Conservation (phyloP, 176 grass and related monocot species). For the Avena insularis region DNA sequence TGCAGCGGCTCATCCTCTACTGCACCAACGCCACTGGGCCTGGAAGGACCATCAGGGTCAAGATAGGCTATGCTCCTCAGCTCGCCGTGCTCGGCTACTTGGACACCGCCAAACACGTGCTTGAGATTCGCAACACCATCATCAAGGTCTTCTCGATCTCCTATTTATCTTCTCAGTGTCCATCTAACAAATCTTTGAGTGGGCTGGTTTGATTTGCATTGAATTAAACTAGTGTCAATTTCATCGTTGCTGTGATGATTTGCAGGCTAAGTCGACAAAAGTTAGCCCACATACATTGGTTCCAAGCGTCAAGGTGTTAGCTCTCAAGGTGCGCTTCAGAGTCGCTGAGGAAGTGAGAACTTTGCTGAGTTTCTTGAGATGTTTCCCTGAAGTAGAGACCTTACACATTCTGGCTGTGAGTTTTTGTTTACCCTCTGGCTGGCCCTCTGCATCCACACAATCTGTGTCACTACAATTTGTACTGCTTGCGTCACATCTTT, state of each 20-base stretch:
- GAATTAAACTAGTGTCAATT: background rate
- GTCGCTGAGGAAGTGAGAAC: background rate
- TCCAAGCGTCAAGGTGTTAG: slow-evolving; percentile 36
- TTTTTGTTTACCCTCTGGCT: background rate
- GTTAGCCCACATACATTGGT: slow-evolving; percentile 4
- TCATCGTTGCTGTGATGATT: background rate
- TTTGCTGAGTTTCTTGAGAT: slow-evolving; percentile 37
- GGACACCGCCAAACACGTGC: background rate
- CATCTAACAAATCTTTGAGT: background rate
- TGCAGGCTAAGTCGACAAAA: slow-evolving; percentile 25
- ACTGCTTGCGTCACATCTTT: background rate
- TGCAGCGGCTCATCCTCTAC: slow-evolving; percentile 3
- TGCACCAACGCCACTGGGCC: background rate
- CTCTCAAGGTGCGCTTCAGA: slow-evolving; percentile 20
- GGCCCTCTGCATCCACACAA: background rate
- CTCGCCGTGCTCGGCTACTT: slow-evolving; percentile 2
- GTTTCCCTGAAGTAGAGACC: slow-evolving; percentile 41
- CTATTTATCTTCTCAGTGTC: background rate
- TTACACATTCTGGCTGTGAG: slow-evolving; percentile 32
- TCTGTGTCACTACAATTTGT: background rate
- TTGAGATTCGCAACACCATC: background rate
- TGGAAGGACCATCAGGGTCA: background rate
- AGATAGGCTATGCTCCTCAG: background rate
- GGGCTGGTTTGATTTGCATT: background rate
- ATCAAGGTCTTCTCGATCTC: background rate